These are phyloP conservation scores for Cantharellus cinnabarinus DNA, from an alignment of 768 basidiomycete genomes.

Conservation along the genomic window DNA sequence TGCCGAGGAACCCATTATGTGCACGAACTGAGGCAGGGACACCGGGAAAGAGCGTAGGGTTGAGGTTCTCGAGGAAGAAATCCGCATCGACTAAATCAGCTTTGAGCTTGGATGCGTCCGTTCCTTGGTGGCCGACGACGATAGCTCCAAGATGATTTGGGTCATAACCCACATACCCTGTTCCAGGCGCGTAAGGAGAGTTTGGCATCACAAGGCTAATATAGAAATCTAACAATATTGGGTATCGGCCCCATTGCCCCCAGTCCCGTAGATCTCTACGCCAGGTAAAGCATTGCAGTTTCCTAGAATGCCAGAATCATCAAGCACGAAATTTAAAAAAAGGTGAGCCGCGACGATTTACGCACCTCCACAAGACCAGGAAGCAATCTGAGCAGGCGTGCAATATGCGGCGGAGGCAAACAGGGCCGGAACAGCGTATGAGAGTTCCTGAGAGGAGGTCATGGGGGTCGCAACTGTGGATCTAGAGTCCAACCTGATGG, in stretches of 20 bases:
- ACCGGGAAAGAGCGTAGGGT: conserved; percentile 35
- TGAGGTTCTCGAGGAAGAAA: conserved; percentile 21
- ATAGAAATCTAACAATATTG: not conserved
- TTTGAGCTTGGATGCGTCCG: not conserved
- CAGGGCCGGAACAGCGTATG: not conserved
- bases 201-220: too few relatives aligned
- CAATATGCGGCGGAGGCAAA: not conserved
- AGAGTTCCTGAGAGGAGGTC: not conserved
- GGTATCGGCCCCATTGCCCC: not conserved
- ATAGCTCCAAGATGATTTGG: not conserved
- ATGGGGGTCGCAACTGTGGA: too few relatives aligned
- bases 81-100: conserved; percentile 30
- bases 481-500: too few relatives aligned
- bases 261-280: not conserved
- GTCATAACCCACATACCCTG: not conserved
- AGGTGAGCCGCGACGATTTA: not conserved
- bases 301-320: not conserved
- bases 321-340: not conserved
- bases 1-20: conserved; percentile 25
- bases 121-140: not conserved
- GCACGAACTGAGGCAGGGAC: conserved; percentile 23
- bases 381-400: not conserved
- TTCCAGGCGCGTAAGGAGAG: not conserved
- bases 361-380: not conserved
- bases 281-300: not conserved